Base-by-base conservation (phyloP, 768 basidiomycete species). In the Leucocoprinus leucothites region DNA sequence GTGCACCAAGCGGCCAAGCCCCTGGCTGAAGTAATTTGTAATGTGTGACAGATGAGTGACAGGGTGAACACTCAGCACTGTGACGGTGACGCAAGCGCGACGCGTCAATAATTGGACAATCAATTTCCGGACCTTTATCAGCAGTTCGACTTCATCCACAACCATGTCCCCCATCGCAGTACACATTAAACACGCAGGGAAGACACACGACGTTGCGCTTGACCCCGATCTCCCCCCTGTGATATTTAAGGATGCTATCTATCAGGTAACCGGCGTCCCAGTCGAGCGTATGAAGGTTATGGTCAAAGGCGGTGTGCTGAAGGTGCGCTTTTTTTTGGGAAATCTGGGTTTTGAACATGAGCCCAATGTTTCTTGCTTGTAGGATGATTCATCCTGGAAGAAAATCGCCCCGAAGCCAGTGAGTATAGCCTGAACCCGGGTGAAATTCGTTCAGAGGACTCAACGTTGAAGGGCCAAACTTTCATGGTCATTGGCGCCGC, bases 201-300 rank as follows among this genome's bases (percentile, higher is more conserved):
- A 93, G 73, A 72, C 79, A 0, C 76, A 87, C 69, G 77, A 85
- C 59, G 67, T 97, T 38, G 68, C 78, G 45, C 84, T 97, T 44
- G 86, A 97, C 70, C 73, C 84, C 14, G 82, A 86, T 74, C 75
- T 81, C 4, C 81, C 89, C 1, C 82, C 87, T 2, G 64, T 74
- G 14, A 81, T 71, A 13, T 95, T 98, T 80, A 98, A 97, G 69
- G 83, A 92, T 58, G 76, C 83, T 3, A 77, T 98, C 31, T 90
- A 89, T 64, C 80, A 86, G 41, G 73, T 78, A 44, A 98, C 94
- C 0, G 94, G 93, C 7, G 88, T 98, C 2, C 94, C 91, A 2
- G 70, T 83, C 34, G 93, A 96, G 65, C 80, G 94, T 46, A 95
- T 97, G 92, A 99, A 98, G 73, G 88, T 98, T 60, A 94, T 97